Percentiles rank a stretch among this genome's conserved stretches.
Evolutionary conservation across 306 rosid species (phyloP).

Genomic region (Myrica gale): DNA sequence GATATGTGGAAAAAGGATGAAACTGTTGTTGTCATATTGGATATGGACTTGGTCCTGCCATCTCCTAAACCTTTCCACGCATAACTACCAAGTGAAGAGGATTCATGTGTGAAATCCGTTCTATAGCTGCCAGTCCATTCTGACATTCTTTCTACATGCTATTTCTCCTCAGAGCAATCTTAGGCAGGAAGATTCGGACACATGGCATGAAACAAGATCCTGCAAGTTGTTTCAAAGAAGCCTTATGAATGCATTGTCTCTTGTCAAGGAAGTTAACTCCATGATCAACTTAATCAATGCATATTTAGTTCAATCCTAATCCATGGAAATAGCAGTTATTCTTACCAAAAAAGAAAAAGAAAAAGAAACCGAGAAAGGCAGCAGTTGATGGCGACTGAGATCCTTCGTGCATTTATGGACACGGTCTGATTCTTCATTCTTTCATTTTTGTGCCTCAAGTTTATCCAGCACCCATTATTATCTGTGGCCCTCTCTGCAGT

Average conservation of each 20-base stretch:
- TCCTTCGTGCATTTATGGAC: conserved; percentile 2
- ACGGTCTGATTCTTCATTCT: neutral
- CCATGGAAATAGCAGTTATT: neutral
- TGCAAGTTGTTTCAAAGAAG: conserved; percentile 12
- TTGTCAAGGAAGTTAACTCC: neutral
- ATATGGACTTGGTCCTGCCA: too few species aligned
- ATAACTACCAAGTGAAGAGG: too few species aligned
- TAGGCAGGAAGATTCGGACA: conserved; percentile 20
- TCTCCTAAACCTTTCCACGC: too few species aligned
- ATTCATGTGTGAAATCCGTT: too few species aligned
- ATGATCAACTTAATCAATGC: neutral
- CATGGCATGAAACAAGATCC: conserved; percentile 12
- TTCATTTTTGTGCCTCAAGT: neutral
- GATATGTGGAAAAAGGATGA: neutral
- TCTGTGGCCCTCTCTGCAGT: neutral
- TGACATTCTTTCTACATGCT: too few species aligned
- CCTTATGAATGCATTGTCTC: neutral
- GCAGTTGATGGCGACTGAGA: neutral
- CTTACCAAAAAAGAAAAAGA: neutral
- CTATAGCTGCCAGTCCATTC: too few species aligned
- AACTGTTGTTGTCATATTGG: too few species aligned
- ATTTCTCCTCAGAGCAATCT: too few species aligned
- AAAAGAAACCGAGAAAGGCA: too few species aligned
- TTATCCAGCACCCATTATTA: neutral
- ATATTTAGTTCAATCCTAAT: neutral